phyloP scores from a whole-genome alignment of 2,329 filamentous ascomycete genomes.

The Colletotrichum noveboracense region DNA sequence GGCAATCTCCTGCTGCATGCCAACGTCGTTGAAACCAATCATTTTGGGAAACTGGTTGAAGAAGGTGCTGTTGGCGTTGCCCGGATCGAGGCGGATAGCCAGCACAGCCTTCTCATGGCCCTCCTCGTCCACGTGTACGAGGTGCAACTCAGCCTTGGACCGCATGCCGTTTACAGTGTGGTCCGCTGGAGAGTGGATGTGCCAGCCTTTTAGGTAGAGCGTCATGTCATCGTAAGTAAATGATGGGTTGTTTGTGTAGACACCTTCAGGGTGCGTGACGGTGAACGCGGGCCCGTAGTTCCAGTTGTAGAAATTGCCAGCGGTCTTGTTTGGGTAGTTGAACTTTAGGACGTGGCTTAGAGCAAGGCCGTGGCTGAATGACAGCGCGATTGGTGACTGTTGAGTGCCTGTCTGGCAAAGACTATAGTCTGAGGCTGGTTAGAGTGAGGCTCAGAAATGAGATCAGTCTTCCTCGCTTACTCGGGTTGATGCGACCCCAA shows the following conservation, averaged over 20 bases:
- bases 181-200: constrained; percentile 56
- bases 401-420: constrained; percentile 55
- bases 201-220: constrained; percentile 53
- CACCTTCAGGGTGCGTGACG: constrained; percentile 35
- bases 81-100: constrained; percentile 50
- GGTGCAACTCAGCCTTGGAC: constrained; percentile 51
- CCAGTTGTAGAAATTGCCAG: constrained; percentile 52
- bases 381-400: constrained; percentile 53
- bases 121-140: constrained; percentile 48
- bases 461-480: neutral
- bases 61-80: constrained; percentile 40
- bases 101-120: constrained; percentile 50
- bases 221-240: constrained; percentile 51
- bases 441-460: neutral
- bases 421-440: constrained; percentile 6
- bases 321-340: constrained; percentile 39
- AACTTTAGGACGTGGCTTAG: constrained; percentile 44
- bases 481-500: constrained; percentile 16
- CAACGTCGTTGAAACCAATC: constrained; percentile 41
- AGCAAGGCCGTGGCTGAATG: constrained; percentile 42
- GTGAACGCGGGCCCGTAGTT: constrained; percentile 51
- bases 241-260: constrained; percentile 42
- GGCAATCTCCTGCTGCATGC: neutral
- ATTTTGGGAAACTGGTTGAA: constrained; percentile 45
- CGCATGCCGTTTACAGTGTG: constrained; percentile 48